These are phyloP conservation scores for Clitopilus passeckerianus DNA, from an alignment of 768 basidiomycete species.

Conservation along the genomic window DNA sequence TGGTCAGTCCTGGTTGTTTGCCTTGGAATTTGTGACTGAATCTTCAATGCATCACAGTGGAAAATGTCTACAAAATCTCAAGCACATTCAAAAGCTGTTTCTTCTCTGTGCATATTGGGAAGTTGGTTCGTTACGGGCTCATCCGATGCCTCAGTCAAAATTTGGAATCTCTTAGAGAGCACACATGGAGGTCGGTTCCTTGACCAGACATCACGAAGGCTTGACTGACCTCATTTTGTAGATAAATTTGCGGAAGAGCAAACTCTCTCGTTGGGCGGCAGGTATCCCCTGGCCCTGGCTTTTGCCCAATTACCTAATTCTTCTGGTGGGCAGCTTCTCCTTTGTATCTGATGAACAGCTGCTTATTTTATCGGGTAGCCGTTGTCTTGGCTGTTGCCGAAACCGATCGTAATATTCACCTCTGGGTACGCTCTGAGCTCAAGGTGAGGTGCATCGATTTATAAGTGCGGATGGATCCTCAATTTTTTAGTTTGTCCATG, in stretches of 20 bases:
- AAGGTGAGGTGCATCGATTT: conserved; percentile 31
- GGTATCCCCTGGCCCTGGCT: conserved; percentile 71
- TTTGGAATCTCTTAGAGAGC: conserved; percentile 56
- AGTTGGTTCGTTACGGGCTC: conserved; percentile 67
- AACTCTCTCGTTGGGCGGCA: conserved; percentile 56
- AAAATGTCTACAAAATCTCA: conserved; percentile 29
- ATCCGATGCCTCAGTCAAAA: conserved; percentile 75
- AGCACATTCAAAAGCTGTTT: conserved; percentile 69
- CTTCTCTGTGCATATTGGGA: conserved; percentile 52
- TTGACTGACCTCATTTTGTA: conserved; percentile 8
- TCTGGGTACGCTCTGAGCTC: conserved; percentile 68
- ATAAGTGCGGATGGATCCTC: neutral
- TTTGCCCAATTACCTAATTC: conserved; percentile 63
- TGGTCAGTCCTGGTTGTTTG: conserved; percentile 22
- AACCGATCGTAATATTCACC: conserved; percentile 76
- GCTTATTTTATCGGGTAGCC: conserved; percentile 24
- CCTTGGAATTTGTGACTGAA: conserved; percentile 7
- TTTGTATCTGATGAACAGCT: too few species aligned
- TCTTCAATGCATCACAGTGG: conserved; percentile 49
- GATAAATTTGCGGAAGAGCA: conserved; percentile 45
- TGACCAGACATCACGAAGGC: too few species aligned
- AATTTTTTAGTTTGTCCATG: conserved; percentile 47
- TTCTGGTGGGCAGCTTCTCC: conserved; percentile 21
- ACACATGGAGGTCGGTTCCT: neutral
- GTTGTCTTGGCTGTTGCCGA: conserved; percentile 74